Base-by-base conservation (phyloP, 2,329 filamentous ascomycete genomes). In the Neoscytalidium dimidiatum region DNA sequence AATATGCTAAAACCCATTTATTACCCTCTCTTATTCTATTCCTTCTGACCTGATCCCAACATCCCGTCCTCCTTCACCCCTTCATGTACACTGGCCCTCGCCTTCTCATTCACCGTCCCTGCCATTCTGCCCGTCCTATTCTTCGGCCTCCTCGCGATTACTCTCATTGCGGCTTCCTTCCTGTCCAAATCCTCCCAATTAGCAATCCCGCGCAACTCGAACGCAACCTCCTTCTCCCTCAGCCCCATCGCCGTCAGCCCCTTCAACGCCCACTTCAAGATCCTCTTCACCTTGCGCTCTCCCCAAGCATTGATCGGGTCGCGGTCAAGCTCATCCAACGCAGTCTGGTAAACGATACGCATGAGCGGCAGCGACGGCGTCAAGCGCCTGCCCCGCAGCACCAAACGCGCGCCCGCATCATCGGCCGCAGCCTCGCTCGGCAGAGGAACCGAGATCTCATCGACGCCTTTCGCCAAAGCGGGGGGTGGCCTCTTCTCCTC, bases 301-400 rank as follows among this genome's bases (percentile, higher is more conserved):
- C 28, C 17, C 38, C 38, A 46, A 6, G 26, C 56, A 33, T n/a
- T 4, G 8, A 9, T 7, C 13, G 28, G n/a, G 2, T 48, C 7
- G 6, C 14, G 4, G 5, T 31, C 28, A 11, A 43, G n/a, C 14
- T 60, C 17, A 7, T 31, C 11, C 13, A 60, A 8, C 9, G 48
- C 60, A 8, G 35, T 21, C 9, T 17, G 49, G 7, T 64, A 64
- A n/a, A 64, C 61, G 14, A 23, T 64, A 14, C 61, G 61, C 35
- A 64, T 19, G 14, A 64, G 28, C 3, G 61, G 28, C 17, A 64
- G 48, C 19, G 35, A 46, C 8, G 28, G 56, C 6, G n/a, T 17
- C 4, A 60, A 19, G 14, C 38, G 56, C 26, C n/a, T 9, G 13
- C 56, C 56, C 6, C 56, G 56, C 11, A 60, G 56, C 6, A 48